Evolutionary conservation across 371 early-diverging fungal species (phyloP).

Genomic region (Dentiscutata heterogama): DNA sequence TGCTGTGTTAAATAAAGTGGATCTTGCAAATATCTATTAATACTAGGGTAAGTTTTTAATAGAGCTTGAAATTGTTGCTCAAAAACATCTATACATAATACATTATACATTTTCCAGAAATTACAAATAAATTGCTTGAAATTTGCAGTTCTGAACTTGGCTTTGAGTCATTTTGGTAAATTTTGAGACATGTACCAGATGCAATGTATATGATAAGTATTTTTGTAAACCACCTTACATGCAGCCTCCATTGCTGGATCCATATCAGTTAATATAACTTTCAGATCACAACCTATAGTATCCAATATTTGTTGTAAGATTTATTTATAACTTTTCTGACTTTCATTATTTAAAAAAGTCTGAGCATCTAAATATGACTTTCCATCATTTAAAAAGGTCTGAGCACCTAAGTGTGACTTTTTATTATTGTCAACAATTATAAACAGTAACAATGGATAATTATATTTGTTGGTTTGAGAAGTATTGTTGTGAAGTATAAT

Average conservation of each 20-base stretch:
- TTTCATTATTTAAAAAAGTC: conserved; percentile 15
- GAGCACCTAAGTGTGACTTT: not conserved
- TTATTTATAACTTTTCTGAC: conserved; percentile 11
- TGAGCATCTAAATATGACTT: too few species aligned
- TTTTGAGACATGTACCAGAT: conserved; percentile 15
- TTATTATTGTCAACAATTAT: not conserved
- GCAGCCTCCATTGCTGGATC: not conserved
- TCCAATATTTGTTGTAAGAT: not conserved
- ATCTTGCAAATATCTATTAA: not conserved
- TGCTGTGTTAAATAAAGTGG: not conserved
- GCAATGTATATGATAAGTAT: not conserved
- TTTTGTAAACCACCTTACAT: not conserved
- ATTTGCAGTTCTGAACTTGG: not conserved
- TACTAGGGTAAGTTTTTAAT: not conserved
- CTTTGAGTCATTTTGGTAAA: not conserved
- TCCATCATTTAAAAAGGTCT: too few species aligned
- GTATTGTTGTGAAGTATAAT: conserved; percentile 16
- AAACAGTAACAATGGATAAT: not conserved
- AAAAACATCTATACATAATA: not conserved
- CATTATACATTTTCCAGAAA: not conserved
- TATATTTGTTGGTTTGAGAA: not conserved
- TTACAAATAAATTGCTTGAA: not conserved
- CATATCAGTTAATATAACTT: conserved; percentile 11
- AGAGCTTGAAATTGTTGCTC: not conserved
- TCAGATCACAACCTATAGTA: not conserved